Base-by-base conservation (phyloP, 331 rosid genomes). In the Acacia concinna region DNA sequence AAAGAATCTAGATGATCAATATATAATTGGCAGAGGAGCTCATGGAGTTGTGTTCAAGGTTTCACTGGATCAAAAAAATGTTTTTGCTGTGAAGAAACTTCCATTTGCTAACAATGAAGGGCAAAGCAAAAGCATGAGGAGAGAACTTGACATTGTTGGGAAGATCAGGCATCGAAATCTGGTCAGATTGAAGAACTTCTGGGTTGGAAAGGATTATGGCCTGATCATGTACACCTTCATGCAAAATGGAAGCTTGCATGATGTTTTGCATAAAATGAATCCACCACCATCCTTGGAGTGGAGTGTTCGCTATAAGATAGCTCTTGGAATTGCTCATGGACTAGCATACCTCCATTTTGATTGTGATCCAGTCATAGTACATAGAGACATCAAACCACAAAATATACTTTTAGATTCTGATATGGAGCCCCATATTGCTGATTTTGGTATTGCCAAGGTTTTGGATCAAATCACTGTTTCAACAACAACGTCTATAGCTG, bases 181-280 rank as follows among this genome's bases (percentile, higher is more conserved):
- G 67, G 69, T 90, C 32, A 78, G 64, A 80, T 44, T 88, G 54
- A 92, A 88, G 71, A 83, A 84, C 20, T 85, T 79, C 79, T 90
- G 91, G 90, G 69, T 82, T 4, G 52, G 54, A 38, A 68, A 78
- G 10, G 86, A 88, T 59, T 70, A 85, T 41, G 95, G 92, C 63
- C 52, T 90, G 14, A 83, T 90, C 75, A 64, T 86, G 83, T 90
- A 88, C 44, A 27, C 5, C 69, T 86, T 79, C 85, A 81, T 88
- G 89, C 34, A 73, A 31, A 88, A 86, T 80, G 92, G 94, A n/a
- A 88, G 91, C 86, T 92, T 90, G 44, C 81, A 88, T 73, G 92
- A 90, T 79, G 85, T 83, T 38, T 44, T 88, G 52, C 90, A 86
- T 49, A 87, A 73, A 59, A 79, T 32, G 20, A 51, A 71, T 68